These are phyloP conservation scores for Tuber brumale DNA, from an alignment of 495 filamentous ascomycete species.

Conservation along the genomic window DNA sequence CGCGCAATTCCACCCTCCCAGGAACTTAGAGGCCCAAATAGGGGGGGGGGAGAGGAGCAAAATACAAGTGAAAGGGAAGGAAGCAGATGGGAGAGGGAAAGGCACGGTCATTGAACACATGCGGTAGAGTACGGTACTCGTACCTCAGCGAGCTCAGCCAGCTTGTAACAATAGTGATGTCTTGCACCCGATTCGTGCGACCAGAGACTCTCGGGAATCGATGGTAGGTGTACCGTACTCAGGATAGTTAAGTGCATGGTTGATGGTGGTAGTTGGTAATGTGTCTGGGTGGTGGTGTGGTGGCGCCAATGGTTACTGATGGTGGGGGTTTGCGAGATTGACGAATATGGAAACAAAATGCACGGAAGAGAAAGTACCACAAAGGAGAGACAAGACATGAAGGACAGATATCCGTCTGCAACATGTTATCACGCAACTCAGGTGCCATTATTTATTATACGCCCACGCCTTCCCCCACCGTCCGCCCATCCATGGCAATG, in stretches of 20 bases:
- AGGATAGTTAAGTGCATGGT: not conserved
- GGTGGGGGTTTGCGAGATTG: not conserved
- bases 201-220: not conserved
- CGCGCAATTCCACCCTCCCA: not conserved
- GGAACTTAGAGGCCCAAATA: not conserved
- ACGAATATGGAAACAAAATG: not conserved
- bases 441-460: not conserved
- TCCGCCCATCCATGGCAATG: not conserved
- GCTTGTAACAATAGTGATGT: not conserved
- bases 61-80: not conserved
- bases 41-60: not conserved
- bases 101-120: not conserved
- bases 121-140: not conserved
- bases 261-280: not conserved
- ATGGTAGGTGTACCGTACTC: not conserved
- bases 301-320: not conserved
- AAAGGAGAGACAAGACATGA: not conserved
- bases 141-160: not conserved
- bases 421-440: not conserved
- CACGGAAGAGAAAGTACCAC: not conserved
- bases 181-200: not conserved
- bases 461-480: not conserved
- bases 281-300: not conserved
- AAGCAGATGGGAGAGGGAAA: not conserved
- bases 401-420: constrained; percentile 2